Evolutionary conservation across 2,329 filamentous ascomycete species (phyloP).

Genomic region (Corynespora cassiicola): DNA sequence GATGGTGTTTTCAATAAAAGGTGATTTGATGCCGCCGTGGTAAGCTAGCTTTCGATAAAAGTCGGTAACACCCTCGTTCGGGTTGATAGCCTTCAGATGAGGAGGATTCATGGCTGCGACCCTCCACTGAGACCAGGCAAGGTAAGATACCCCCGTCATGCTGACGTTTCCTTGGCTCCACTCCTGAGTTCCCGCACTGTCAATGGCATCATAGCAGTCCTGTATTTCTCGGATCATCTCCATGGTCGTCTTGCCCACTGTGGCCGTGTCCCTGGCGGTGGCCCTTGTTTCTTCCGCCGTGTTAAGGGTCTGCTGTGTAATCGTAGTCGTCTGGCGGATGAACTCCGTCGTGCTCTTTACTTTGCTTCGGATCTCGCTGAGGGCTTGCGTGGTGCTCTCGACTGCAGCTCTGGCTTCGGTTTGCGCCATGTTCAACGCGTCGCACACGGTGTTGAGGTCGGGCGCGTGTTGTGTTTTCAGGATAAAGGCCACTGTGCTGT

Average conservation of each 20-base stretch:
- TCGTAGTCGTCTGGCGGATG: slow-evolving; percentile 8
- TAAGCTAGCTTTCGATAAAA: too few relatives aligned
- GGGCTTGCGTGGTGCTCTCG: slow-evolving; percentile 12
- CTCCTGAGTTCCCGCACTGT: too few relatives aligned
- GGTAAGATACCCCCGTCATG: too few relatives aligned
- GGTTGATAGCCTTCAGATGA: too few relatives aligned
- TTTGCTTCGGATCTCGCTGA: slow-evolving; percentile 14
- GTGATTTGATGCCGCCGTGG: too few relatives aligned
- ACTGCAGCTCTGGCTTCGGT: slow-evolving; percentile 15
- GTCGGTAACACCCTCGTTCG: too few relatives aligned
- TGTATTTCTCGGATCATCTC: too few relatives aligned
- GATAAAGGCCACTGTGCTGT: slow-evolving; percentile 14
- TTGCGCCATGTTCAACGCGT: slow-evolving; percentile 18
- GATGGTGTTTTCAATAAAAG: too few relatives aligned
- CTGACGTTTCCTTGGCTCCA: too few relatives aligned
- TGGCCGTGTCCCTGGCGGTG: slow-evolving; percentile 17
- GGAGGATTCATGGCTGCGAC: too few relatives aligned
- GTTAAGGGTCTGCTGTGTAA: slow-evolving; percentile 16
- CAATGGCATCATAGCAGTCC: too few relatives aligned
- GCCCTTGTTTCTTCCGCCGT: slow-evolving; percentile 16
- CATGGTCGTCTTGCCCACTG: slow-evolving; percentile 12
- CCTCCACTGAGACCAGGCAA: too few relatives aligned
- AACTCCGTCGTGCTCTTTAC: slow-evolving; percentile 10
- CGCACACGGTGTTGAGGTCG: slow-evolving; percentile 14
- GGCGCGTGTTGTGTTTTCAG: slow-evolving; percentile 23